Base-by-base conservation (phyloP, 2,329 filamentous ascomycete genomes). In the Fusarium mexicanum region DNA sequence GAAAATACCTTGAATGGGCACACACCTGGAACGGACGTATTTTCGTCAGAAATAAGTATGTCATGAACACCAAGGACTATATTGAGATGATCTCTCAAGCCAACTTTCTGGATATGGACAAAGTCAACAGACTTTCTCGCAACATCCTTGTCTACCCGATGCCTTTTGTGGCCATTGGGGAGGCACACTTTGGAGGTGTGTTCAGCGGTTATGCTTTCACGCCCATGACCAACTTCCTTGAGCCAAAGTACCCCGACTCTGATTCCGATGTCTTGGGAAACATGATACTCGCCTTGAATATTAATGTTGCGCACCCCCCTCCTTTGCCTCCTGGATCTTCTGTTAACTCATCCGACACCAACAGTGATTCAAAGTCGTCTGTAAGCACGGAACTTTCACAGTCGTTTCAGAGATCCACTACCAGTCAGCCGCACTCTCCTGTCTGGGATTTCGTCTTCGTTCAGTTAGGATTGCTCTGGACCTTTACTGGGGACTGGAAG, bases 381-480 rank as follows among this genome's bases (percentile, higher is more conserved):
- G 22, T 1, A 6, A n/a, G 20, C 22, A 22, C 40, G 10, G 16
- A 5, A 12, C n/a, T 44, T 44, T 44, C 43, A 22, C 13, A 24
- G 8, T 3, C n/a, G 6, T 24, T 44, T 16, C n/a, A 1, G n/a
- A 26, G 9, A 2, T 3, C 43, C 16, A 17, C n/a, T 14, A 26
- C 0, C 43, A 24, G 40, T 44, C n/a, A 24, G 6, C 4, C n/a
- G 4, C 0, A n/a, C 0, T 43, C 40, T n/a, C 0, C 40, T 16
- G 12, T 12, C 16, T 44, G 2, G n/a, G 17, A 3, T 0, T 47
- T 47, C 17, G 18, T 47, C 44, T 47, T 47, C 6, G 24, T 6
- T 47, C 44, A 47, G 44, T 8, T 29, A 7, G 44, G 44, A 47
- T 0, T 47, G 4, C 44, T 47, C 24, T 47, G 44, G 44, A 8